A percentile compares a stretch with the other conserved stretches of the same genome.
Conservation (phyloP, 148 eudicot species). For the Rhododendron simsii region DNA sequence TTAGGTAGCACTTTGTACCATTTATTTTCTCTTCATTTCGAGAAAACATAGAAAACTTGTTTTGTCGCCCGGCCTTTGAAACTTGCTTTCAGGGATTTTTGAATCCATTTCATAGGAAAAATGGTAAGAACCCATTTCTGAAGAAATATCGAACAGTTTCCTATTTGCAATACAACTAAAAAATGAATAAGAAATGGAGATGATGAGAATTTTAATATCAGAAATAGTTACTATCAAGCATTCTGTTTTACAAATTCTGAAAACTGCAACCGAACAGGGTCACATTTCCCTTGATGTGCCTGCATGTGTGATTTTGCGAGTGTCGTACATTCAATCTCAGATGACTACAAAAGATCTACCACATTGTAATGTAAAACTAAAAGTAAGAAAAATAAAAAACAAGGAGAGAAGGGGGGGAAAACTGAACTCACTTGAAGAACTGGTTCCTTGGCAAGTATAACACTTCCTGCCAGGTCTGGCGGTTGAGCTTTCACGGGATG, state of each 20-base stretch:
- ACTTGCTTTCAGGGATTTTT: background rate
- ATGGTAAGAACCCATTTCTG: too few relatives aligned
- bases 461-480: conserved; percentile 71
- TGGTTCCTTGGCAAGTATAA: conserved; percentile 88
- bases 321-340: background rate
- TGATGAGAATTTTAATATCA: background rate
- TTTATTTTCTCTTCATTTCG: too few relatives aligned
- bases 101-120: too few relatives aligned
- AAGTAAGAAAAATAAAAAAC: background rate
- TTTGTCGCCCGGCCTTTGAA: background rate
- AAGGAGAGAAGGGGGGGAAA: background rate
- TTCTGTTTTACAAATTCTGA: background rate
- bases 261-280: background rate
- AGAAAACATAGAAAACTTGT: background rate
- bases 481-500: conserved; percentile 93
- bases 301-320: background rate
- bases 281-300: background rate
- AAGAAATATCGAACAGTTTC: background rate
- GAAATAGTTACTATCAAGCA: background rate
- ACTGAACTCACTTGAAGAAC: conserved; percentile 57
- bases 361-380: background rate
- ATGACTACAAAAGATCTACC: too few relatives aligned
- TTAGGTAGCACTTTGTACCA: too few relatives aligned
- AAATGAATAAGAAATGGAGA: background rate
- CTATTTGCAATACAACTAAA: background rate